Percentiles rank a stretch among this genome's conserved stretches.
Evolutionary conservation across 495 filamentous ascomycete genomes (phyloP).

Genomic region (Geopyxis carbonaria): DNA sequence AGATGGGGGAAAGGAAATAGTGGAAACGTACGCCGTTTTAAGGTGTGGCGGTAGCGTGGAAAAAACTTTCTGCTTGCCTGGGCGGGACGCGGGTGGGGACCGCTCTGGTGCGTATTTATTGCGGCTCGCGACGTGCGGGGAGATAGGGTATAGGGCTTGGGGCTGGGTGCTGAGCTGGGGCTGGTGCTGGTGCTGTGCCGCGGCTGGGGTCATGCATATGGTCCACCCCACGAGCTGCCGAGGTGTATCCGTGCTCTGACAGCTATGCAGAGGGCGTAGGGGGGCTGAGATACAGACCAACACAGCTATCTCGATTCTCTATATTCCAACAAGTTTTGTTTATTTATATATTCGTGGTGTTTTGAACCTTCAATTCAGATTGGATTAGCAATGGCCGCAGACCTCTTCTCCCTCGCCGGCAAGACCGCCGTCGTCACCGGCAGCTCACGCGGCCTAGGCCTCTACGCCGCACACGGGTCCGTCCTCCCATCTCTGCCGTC

Average conservation of each 20-base stretch:
- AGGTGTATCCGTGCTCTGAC: background rate
- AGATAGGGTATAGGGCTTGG: background rate
- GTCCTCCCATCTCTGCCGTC: background rate
- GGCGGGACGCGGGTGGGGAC: background rate
- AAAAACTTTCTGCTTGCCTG: background rate
- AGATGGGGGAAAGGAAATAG: background rate
- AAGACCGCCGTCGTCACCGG: conserved; percentile 85
- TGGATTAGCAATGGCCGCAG: conserved; percentile 18
- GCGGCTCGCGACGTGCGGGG: too few species aligned
- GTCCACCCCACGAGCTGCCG: background rate
- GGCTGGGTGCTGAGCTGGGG: background rate
- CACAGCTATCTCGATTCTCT: background rate
- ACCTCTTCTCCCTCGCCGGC: conserved; percentile 74
- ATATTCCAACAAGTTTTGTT: background rate
- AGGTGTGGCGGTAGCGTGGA: background rate
- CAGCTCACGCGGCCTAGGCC: conserved; percentile 64
- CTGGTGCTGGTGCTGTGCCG: background rate
- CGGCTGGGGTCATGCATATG: background rate
- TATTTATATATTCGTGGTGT: background rate
- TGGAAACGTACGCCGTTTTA: background rate
- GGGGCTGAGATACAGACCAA: background rate
- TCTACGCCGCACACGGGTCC: conserved; percentile 16
- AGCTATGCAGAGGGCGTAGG: background rate
- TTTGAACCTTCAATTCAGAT: background rate
- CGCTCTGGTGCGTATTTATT: too few species aligned